Evolutionary conservation across 345 rosid species (phyloP).

Genomic region (Eucalyptus erythrocorys): DNA sequence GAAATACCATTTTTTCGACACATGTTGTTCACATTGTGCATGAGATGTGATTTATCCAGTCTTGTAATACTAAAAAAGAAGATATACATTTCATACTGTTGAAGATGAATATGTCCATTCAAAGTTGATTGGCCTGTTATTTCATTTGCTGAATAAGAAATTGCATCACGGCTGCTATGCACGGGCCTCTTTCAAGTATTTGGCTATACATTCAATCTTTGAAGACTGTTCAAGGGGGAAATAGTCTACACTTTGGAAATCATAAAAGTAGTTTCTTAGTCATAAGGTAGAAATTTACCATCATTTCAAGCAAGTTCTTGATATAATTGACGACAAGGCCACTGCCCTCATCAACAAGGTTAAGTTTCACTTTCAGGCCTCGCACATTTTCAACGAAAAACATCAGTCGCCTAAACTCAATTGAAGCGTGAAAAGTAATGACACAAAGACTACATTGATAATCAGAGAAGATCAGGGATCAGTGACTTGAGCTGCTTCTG

Average conservation of each 20-base stretch:
- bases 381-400: not conserved
- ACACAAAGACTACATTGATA: not conserved
- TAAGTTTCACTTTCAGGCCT: not conserved
- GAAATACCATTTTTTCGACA: not conserved
- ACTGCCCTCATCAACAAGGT: not conserved
- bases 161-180: not conserved
- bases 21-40: not conserved
- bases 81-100: not conserved
- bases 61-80: not conserved
- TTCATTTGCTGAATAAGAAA: not conserved
- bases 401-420: not conserved
- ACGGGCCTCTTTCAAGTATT: not conserved
- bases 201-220: not conserved
- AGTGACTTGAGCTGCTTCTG: not conserved
- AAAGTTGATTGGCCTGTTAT: not conserved
- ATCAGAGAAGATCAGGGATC: not conserved
- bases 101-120: not conserved
- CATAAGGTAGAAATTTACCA: not conserved
- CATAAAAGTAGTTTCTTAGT: not conserved
- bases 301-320: not conserved
- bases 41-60: not conserved
- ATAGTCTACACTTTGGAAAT: not conserved
- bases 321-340: not conserved
- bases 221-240: not conserved
- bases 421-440: not conserved